Conservation (phyloP, 768 basidiomycete genomes). For the Cantharellus anzutake region DNA sequence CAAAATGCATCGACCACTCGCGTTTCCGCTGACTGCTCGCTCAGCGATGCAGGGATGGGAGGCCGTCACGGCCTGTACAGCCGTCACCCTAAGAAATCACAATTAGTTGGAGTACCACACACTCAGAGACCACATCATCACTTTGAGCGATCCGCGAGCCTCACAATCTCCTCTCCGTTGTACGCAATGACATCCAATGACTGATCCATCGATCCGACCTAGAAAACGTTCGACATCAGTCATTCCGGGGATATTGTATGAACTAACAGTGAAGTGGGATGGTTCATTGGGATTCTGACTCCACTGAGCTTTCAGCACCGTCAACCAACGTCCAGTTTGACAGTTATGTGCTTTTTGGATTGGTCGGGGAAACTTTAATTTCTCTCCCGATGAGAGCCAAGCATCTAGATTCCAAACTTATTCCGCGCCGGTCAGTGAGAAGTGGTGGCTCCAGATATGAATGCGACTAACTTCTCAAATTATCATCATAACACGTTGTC, state of each 20-base stretch:
- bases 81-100: slow-evolving; percentile 28
- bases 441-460: too few relatives aligned
- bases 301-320: slow-evolving; percentile 63
- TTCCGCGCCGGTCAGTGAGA: background rate
- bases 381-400: slow-evolving; percentile 18
- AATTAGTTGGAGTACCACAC: background rate
- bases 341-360: too few relatives aligned
- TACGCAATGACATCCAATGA: slow-evolving; percentile 54
- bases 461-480: slow-evolving; percentile 42
- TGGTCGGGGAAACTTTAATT: too few relatives aligned
- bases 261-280: slow-evolving; percentile 62
- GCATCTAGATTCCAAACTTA: slow-evolving; percentile 59
- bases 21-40: slow-evolving; percentile 61
- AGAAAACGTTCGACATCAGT: background rate
- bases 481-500: slow-evolving; percentile 74
- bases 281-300: slow-evolving; percentile 56
- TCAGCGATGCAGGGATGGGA: slow-evolving; percentile 62
- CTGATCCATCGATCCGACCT: slow-evolving; percentile 70
- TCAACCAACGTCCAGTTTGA: too few relatives aligned
- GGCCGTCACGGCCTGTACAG: slow-evolving; percentile 80
- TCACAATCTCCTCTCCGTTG: slow-evolving; percentile 58
- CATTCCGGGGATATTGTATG: too few relatives aligned
- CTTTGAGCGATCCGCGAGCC: slow-evolving; percentile 37
- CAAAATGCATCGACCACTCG: slow-evolving; percentile 55
- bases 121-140: slow-evolving; percentile 11